Evolutionary conservation across 2,329 filamentous ascomycete genomes (phyloP), one percentile per base, ranked within the genome.

Genomic region (Fusarium paranaense): DNA sequence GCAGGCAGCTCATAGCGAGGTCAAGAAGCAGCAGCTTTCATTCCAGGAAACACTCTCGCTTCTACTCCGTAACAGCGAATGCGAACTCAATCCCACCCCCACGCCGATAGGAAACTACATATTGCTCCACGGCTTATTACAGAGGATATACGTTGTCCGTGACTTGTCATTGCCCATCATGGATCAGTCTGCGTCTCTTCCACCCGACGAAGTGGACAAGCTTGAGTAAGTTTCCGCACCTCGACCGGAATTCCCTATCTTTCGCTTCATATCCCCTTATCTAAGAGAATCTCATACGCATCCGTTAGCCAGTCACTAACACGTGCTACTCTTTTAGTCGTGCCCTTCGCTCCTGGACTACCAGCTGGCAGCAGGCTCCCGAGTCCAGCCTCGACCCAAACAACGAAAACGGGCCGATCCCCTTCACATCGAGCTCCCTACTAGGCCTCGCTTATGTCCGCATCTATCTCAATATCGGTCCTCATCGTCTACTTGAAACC

Each of bases 401-500:
- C 57, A 83, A 84, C 40, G 82, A 83, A 50, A 84, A 83, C 32
- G 83, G 83, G 0, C 83, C 83, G 0, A 83, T 84, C 16, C 82
- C 83, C 0, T 84, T 84, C 67, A 87, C 85, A 0, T 87, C 86
- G 3, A 86, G 83, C 58, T 84, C 86, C 0, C 80, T 87, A 0
- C 79, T 87, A 0, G 83, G 83, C 0, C 80, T 87, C 0, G 86
- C 86, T 1, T 87, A 87, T 65, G 82, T 85, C 0, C 83, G 86
- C 6, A 81, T 87, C 2, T 83, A 86, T 27, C 80, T 87, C 6
- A 81, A 87, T 38, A 78, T 87, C 2, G 86, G 86, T 0, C 85
- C 85, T 0, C 81, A 85, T 58, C 80, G 85, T 0, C 80, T 82
- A 6, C 80, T 87, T 0, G 84, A 87, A 30, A 84, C 85, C 0